Conservation (phyloP, 2,329 filamentous ascomycete species). For the Aspergillus bombycis region DNA sequence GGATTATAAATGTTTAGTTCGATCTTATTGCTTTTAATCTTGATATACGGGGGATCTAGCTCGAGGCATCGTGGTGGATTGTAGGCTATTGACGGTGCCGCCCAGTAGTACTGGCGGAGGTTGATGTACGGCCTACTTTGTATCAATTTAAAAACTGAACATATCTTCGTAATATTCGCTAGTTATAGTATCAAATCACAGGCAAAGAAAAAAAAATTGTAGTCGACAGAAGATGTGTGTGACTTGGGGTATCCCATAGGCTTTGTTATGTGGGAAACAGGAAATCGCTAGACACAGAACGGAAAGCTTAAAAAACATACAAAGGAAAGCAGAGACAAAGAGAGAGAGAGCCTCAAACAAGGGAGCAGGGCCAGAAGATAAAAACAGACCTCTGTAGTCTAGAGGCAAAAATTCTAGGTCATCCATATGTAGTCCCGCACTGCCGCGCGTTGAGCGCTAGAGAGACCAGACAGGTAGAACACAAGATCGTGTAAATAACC, state of each 20-base stretch:
- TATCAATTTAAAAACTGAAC: constrained; percentile 12
- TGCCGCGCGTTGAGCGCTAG: background rate
- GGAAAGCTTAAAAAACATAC: constrained; percentile 17
- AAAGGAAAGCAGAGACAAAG: constrained; percentile 17
- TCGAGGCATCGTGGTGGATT: background rate
- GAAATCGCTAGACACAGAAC: background rate
- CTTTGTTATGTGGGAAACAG: constrained; percentile 3
- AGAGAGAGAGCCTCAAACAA: constrained; percentile 6
- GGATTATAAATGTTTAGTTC: background rate
- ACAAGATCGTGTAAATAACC: constrained; percentile 3
- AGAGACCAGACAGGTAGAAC: constrained; percentile 15
- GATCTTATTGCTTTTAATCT: background rate
- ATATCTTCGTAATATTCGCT: constrained; percentile 13
- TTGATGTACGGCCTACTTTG: constrained; percentile 4
- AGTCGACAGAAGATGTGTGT: constrained; percentile 18
- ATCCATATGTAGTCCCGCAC: background rate
- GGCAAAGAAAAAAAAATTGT: constrained; percentile 2
- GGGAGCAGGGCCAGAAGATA: constrained; percentile 10
- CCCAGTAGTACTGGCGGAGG: background rate
- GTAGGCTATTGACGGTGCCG: background rate
- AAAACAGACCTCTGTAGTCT: constrained; percentile 7
- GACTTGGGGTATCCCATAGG: constrained; percentile 35
- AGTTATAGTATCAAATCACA: background rate
- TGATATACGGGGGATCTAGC: background rate
- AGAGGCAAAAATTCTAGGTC: background rate